Base-by-base conservation (phyloP, 2,329 filamentous ascomycete species). In the Coniochaeta pulveracea region DNA sequence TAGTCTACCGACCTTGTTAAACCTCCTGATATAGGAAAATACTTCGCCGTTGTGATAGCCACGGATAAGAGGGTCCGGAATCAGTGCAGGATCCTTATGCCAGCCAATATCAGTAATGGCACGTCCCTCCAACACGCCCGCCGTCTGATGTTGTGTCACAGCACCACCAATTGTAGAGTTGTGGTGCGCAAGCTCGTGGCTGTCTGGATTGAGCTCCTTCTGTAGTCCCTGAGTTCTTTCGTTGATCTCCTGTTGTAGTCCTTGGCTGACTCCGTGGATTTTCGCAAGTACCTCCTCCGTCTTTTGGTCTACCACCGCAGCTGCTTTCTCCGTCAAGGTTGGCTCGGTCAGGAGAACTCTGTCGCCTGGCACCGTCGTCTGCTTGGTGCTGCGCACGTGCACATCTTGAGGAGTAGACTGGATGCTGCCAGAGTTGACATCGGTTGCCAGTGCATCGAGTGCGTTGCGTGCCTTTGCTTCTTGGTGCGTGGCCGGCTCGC, bases 181-280 rank as follows among this genome's bases (percentile, higher is more conserved):
- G 2, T 31, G n/a, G 28, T 10, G 28, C 10, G 28, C 18, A 14
- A 31, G 28, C 28, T 31, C 28, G 11, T 31, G 28, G 18, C 28
- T 31, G 28, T 31, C 28, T 31, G 28, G 28, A 19, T 31, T 31
- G 28, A 31, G 18, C 28, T 31, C 28, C 18, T 31, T 31, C 18
- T 31, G 28, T 14, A 31, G 28, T 22, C 28, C 28, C 17, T 31
- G 28, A 16, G 18, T 31, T 22, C 18, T 19, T 18, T 31, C 28
- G 19, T 21, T 22, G 28, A 31, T 31, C 8, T 19, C 11, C 11
- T 12, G 18, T 11, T 19, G 12, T 12, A 31, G 10, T 10, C 8
- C 17, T n/a, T n/a, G n/a, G n/a, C n/a, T n/a, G n/a, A n/a, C n/a
- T n/a, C n/a, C n/a, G n/a, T n/a, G n/a, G n/a, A n/a, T n/a, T n/a